Base-by-base conservation (phyloP, 805 yeast genomes). In the Cyberlindnera galapagoensis region DNA sequence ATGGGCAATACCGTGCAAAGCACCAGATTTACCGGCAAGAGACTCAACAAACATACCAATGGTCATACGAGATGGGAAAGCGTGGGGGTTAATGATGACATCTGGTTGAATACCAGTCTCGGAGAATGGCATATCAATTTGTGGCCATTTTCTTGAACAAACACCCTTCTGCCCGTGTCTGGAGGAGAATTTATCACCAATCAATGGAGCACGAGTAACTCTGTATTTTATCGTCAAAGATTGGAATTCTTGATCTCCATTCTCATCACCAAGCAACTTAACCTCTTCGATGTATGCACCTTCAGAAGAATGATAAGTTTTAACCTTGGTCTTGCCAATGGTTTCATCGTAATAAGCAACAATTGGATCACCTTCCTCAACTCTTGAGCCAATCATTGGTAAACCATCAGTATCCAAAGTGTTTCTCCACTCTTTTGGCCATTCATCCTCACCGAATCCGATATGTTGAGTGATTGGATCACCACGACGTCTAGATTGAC, bases 11-110 rank as follows among this genome's bases (percentile, higher is more conserved):
- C 98, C 98, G 48, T 92, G 98, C 51, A 92, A 65, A 6, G 96
- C 95, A 58, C 98, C 98, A 5, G 97, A 92, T 61, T 92, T 92
- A 54, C 98, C 98, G n/a, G 98, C 97, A 36, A 92, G 63, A 33
- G 94, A 82, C 63, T 92, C 98, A 30, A 92, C 97, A 63, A 92
- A 92, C 97, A 92, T 92, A 67, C 98, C 98, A 61, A 92, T 90
- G 9, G 98, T 92, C 98, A 92, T 92, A 69, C 98, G 92, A 30
- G 97, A 90, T 49, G 98, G 98, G 90, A 90, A 92, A 46, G 97
- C 98, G 59, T 90, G 98, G 4, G 98, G 98, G 59, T 92, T 92
- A 54, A 92, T 92, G 54, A 92, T 92, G 47, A 92, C 82, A 63
- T 92, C 98, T 3, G 98, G 98, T 59, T 84, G 95, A 40, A 92